Percentiles rank a stretch among this genome's conserved stretches.
Conservation (phyloP, 2,329 filamentous ascomycete species). For the Phyllosticta citribraziliensis region DNA sequence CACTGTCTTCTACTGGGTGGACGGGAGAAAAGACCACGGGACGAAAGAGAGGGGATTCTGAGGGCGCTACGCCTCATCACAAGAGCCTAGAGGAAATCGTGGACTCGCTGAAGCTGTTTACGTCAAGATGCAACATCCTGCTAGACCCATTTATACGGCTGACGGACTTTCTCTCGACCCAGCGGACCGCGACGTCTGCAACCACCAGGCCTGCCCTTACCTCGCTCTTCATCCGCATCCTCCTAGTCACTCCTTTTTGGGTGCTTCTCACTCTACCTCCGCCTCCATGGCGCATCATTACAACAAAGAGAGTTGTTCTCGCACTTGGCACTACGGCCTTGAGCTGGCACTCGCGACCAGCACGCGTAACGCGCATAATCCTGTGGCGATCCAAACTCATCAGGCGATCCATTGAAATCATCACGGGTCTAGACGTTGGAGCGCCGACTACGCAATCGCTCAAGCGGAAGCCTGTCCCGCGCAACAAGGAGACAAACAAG, state of each 20-base stretch:
- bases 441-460: slow-evolving; percentile 18
- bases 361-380: slow-evolving; percentile 73
- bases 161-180: slow-evolving; percentile 88
- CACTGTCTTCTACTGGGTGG: slow-evolving; percentile 77
- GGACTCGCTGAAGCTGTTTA: slow-evolving; percentile 83
- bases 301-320: slow-evolving; percentile 74
- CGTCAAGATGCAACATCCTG: slow-evolving; percentile 81
- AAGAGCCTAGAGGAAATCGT: slow-evolving; percentile 97
- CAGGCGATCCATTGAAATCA: slow-evolving; percentile 55
- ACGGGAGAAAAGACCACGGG: slow-evolving; percentile 52
- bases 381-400: slow-evolving; percentile 80
- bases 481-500: slow-evolving; percentile 28
- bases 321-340: slow-evolving; percentile 75
- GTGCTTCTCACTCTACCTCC: slow-evolving; percentile 72
- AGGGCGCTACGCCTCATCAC: slow-evolving; percentile 64
- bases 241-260: slow-evolving; percentile 85
- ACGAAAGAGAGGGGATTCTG: slow-evolving; percentile 41
- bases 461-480: slow-evolving; percentile 18
- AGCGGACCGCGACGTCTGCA: slow-evolving; percentile 80
- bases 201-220: slow-evolving; percentile 86
- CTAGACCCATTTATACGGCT: slow-evolving; percentile 80
- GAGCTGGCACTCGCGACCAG: slow-evolving; percentile 85
- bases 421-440: slow-evolving; percentile 74
- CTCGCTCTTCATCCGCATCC: slow-evolving; percentile 76
- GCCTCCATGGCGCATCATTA: slow-evolving; percentile 59